Evolutionary conservation across 371 early-diverging fungal species (phyloP).

Genomic region (Apophysomyces sp.): DNA sequence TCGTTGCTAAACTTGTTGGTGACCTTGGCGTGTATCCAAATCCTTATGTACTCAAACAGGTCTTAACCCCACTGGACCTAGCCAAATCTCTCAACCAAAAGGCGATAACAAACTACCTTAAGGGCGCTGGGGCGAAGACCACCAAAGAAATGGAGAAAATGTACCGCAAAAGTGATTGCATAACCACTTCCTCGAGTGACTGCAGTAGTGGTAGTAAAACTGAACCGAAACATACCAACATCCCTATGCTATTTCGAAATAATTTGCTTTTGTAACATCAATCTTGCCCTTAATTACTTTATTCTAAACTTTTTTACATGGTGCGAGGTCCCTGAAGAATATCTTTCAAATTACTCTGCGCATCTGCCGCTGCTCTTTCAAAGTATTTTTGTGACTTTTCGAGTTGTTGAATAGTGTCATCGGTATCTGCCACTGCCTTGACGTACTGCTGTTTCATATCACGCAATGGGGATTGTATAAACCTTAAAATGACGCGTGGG

Average conservation of each 20-base stretch:
- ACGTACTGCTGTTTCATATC: constrained; percentile 58
- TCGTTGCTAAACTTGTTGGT: constrained; percentile 24
- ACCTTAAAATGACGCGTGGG: constrained; percentile 34
- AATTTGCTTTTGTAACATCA: constrained; percentile 22
- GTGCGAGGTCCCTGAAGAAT: constrained; percentile 56
- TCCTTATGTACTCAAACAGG: constrained; percentile 31
- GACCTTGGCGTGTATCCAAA: constrained; percentile 38
- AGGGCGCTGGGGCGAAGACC: constrained; percentile 33
- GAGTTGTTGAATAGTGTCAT: constrained; percentile 58
- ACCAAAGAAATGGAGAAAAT: constrained; percentile 41
- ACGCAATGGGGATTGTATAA: constrained; percentile 61
- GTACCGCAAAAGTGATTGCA: not conserved
- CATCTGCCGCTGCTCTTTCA: constrained; percentile 66
- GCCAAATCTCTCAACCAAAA: constrained; percentile 32
- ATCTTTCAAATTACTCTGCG: constrained; percentile 68
- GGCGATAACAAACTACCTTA: constrained; percentile 26
- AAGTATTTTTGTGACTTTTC: constrained; percentile 78
- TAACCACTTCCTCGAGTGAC: constrained; percentile 7
- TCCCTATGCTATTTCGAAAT: not conserved
- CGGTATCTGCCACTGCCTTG: constrained; percentile 40
- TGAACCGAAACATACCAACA: not conserved
- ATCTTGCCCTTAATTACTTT: constrained; percentile 73
- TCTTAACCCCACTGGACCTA: constrained; percentile 39
- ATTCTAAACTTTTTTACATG: constrained; percentile 22
- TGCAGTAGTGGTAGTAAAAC: constrained; percentile 5